Conservation (phyloP, 345 rosid genomes). For the Litchi chinensis region DNA sequence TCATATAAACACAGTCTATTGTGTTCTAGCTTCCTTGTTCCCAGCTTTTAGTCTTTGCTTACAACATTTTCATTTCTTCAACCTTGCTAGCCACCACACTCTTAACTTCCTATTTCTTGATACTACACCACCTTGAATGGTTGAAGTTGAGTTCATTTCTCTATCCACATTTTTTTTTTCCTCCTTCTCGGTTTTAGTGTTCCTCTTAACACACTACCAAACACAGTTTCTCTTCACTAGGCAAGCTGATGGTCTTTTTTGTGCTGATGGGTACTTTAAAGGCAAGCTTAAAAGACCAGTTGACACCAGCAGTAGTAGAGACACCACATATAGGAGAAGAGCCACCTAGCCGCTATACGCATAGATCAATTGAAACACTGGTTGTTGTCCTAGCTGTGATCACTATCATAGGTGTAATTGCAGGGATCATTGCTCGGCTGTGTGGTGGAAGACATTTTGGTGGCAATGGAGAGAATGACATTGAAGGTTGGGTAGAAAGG, state of each 20-base stretch:
- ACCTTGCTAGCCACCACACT: background rate
- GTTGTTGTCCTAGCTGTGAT: conserved; percentile 85
- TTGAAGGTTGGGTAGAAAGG: conserved; percentile 91
- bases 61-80: background rate
- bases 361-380: conserved; percentile 73
- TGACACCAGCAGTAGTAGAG: conserved; percentile 29
- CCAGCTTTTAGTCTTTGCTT: background rate
- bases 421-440: conserved; percentile 72
- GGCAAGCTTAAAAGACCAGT: conserved; percentile 31
- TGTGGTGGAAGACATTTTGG: conserved; percentile 77
- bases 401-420: conserved; percentile 64
- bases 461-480: conserved; percentile 66
- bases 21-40: background rate
- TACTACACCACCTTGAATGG: background rate
- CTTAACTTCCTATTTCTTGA: background rate
- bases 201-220: background rate
- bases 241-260: conserved; percentile 2
- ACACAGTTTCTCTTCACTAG: background rate
- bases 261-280: conserved; percentile 25
- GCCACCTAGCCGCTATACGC: conserved; percentile 30
- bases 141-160: background rate
- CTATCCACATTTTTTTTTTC: background rate
- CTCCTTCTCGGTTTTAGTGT: background rate
- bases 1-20: background rate
- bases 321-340: conserved; percentile 33